phyloP scores from a whole-genome alignment of 2,329 filamentous ascomycete genomes.

The Exophiala sp. region DNA sequence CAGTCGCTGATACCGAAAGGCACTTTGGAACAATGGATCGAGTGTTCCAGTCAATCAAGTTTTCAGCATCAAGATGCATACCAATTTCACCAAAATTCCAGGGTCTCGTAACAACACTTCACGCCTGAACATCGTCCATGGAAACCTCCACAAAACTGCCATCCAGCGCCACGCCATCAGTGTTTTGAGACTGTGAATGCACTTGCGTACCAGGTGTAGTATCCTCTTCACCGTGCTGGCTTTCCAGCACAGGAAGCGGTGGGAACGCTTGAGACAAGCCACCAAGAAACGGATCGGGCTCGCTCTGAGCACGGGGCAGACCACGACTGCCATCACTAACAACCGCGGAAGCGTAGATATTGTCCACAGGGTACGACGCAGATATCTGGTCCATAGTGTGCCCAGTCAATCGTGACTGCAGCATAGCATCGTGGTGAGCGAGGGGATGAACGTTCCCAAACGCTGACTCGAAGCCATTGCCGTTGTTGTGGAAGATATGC shows the following conservation, averaged over 20 bases:
- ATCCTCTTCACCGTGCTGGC: background rate
- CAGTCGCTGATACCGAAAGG: no score
- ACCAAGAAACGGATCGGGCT: constrained; percentile 3
- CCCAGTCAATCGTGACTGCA: no score
- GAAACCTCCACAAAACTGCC: background rate
- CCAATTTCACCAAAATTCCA: no score
- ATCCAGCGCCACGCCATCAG: background rate
- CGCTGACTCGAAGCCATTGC: background rate
- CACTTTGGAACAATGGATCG: no score
- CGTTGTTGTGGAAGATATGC: background rate
- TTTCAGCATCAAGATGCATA: no score
- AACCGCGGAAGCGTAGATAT: background rate
- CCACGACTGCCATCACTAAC: background rate
- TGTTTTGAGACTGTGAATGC: background rate
- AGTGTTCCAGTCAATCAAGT: no score
- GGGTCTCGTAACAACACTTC: no score
- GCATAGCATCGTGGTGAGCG: no score
- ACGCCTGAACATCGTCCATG: background rate
- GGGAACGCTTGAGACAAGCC: no score
- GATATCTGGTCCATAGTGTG: background rate
- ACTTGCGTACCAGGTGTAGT: no score
- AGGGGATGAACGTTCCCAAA: no score
- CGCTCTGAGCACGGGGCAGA: constrained; percentile 9
- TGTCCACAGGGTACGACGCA: background rate
- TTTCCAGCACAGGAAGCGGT: background rate